phyloP scores from a whole-genome alignment of 805 yeast genomes.

The Kodamaea neixiangensis region DNA sequence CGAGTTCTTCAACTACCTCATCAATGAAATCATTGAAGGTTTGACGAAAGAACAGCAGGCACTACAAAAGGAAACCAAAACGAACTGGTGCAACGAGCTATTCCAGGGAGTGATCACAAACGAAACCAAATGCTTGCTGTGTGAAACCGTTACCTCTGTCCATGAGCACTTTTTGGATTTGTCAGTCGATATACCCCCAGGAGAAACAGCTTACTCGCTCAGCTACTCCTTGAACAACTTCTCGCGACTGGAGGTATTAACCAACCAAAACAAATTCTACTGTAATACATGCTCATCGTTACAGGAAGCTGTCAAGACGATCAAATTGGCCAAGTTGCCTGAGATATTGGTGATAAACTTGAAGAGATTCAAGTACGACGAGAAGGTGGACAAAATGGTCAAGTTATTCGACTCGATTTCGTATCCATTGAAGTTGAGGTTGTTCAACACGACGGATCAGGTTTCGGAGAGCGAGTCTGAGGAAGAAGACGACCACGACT shows the following conservation, averaged over 20 bases:
- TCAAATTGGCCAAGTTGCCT: slow-evolving; percentile 77
- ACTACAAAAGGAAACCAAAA: slow-evolving; percentile 18
- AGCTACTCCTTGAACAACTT: slow-evolving; percentile 80
- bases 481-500: slow-evolving; percentile 42
- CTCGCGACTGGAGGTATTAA: slow-evolving; percentile 80
- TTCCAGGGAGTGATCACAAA: slow-evolving; percentile 86
- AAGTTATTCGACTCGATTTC: slow-evolving; percentile 84
- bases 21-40: slow-evolving; percentile 67
- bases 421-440: slow-evolving; percentile 72
- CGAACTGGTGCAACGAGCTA: slow-evolving; percentile 62
- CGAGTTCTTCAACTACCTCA: slow-evolving; percentile 84
- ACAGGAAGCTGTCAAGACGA: slow-evolving; percentile 92
- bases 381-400: slow-evolving; percentile 74
- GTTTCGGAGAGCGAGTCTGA: slow-evolving; percentile 5
- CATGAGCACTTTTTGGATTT: slow-evolving; percentile 88
- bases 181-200: slow-evolving; percentile 77
- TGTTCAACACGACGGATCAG: slow-evolving; percentile 61
- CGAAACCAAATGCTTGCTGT: slow-evolving; percentile 85
- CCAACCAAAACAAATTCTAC: slow-evolving; percentile 86
- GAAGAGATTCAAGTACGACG: slow-evolving; percentile 90
- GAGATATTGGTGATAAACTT: slow-evolving; percentile 78
- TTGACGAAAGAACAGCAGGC: slow-evolving; percentile 39
- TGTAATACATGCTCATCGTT: slow-evolving; percentile 88
- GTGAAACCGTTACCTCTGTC: slow-evolving; percentile 78
- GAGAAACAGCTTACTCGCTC: slow-evolving; percentile 57